Base-by-base conservation (phyloP, 2,329 filamentous ascomycete genomes). In the Hypoxylon sp. region DNA sequence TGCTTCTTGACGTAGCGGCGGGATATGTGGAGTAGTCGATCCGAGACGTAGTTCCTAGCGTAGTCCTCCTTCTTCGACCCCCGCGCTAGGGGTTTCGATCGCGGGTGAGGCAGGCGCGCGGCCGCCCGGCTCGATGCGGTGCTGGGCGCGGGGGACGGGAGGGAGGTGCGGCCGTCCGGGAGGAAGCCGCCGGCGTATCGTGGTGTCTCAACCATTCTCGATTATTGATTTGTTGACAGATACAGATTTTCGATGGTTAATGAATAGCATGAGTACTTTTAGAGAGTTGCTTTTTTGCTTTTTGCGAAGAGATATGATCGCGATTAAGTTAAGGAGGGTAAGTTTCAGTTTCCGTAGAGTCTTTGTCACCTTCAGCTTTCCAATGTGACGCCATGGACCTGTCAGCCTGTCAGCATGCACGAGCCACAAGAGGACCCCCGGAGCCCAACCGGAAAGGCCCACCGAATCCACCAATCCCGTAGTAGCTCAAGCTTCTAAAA, bases 1-100 rank as follows among this genome's bases (percentile, higher is more conserved):
- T 84, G 84, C 70, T 87, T 88, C 77, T 89, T 89, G 43, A 87
- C 81, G 58, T 85, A 89, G 37, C 86, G 84, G 5, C 87, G 82
- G 6, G 82, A 85, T 10, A 86, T 80, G 64, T 84, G 77, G 48
- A 86, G 72, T 15, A 89, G 75, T 10, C 80, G 80, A 6, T 82
- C 80, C 43, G 87, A 84, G 5, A 86, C 81, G 68, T 85, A 88
- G n/a, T 84, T 78, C 44, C 87, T 80, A 8, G 87, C 83, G 46
- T 85, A 80, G 57, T 87, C 85, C 70, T 89, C 87, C 68, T 89
- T 89, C 32, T 77, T 80, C 0, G 86, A 88, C 0, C 87, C 86
- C 0, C 86, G 80, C 13, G 79, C 78, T 1, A 90, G 73, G 0
- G 86, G 78, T 32, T 79, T 82, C 20, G 77, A 76, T 44, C 87